Evolutionary conservation across 2,329 filamentous ascomycete species (phyloP), one percentile per base, ranked within the genome.

Genomic region (Zasmidium citrigriseum): DNA sequence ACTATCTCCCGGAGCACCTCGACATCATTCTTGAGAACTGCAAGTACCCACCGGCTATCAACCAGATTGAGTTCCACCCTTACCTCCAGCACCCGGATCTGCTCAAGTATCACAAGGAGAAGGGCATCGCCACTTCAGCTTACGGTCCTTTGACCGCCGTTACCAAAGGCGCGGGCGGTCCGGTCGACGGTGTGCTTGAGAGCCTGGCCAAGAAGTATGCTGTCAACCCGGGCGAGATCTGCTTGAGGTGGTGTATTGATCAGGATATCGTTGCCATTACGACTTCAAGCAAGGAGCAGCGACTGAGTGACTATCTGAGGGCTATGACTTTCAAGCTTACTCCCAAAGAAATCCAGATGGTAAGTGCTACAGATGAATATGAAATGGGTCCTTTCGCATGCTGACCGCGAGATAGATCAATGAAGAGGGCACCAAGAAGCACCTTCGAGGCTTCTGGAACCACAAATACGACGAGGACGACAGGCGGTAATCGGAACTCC

Each of bases 51-150:
- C 87, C 87, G 1, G 84, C 84, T 1, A 82, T 83, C 65, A 89
- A 89, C 74, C 87, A 89, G 62, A 85, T 89, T 62, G 87, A 89
- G 71, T 85, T 85, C 52, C 86, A 89, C 71, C 86, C 87, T 1
- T 88, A 87, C 67, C 78, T 89, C 11, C 87, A 88, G 70, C 87
- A 85, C 69, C 75, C 76, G 1, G 77, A 82, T 18, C 74, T 90
- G 24, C 72, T 87, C 7, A 75, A 80, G 14, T 85, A 82, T 72
- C 76, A 80, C 71, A 79, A 78, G 67, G 49, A 75, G 79, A 20
- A 80, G 66, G 75, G 74, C 45, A 81, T 82, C 55, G 77, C 78
- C 0, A 81, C 79, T 1, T 67, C 72, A 3, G 80, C 79, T 0
- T 82, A 80, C 61, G 75, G 72, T 2, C 79, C 80, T 3, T 68